Base-by-base conservation (phyloP, 164 flowering plant genomes). In the Vitis riparia region DNA sequence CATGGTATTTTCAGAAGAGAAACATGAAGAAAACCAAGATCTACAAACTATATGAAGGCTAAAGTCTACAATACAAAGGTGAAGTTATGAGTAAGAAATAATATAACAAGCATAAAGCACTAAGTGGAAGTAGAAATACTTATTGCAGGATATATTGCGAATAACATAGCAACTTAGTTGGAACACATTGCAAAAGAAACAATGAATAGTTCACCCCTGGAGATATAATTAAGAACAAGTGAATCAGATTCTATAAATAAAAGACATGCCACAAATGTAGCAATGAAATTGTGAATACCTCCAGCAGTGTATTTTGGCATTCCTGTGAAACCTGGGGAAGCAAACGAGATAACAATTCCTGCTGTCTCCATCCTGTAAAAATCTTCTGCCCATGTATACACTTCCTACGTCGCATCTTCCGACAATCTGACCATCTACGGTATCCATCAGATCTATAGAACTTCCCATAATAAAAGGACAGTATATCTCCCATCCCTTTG, bases 301-400 rank as follows among this genome's bases (percentile, higher is more conserved):
- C 71, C 3, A 68, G 48, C 65, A 76, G 51, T 12, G 62, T 23
- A 50, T 58, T 65, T 55, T 50, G 44, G 13, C 51, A 62, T 70
- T 66, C 76, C 32, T 73, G 68, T 32, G 77, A 48, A 0, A 58
- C 53, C 11, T n/a, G 66, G 55, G 58, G n/a, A 55, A 29, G 5
- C 19, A 77, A 64, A 51, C 80, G 74, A 10, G 80, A 66, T 17
- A 73, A 55, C 49, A 77, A 55, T 58, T 77, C 77, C 30, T 73
- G 74, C 17, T 66, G 74, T 66, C 71, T 77, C 51, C 66, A 72
- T 14, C 69, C 77, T 30, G 71, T 62, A 32, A 77, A 74, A 37
- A 70, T 63, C 50, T 59, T 74, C 1, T 67, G 57, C 50, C 80
- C 72, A 51, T 51, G 60, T 62, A 66, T 47, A 55, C 65, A 57